phyloP scores from a whole-genome alignment of 208 protist species.

The Wallacemonas sp. region DNA sequence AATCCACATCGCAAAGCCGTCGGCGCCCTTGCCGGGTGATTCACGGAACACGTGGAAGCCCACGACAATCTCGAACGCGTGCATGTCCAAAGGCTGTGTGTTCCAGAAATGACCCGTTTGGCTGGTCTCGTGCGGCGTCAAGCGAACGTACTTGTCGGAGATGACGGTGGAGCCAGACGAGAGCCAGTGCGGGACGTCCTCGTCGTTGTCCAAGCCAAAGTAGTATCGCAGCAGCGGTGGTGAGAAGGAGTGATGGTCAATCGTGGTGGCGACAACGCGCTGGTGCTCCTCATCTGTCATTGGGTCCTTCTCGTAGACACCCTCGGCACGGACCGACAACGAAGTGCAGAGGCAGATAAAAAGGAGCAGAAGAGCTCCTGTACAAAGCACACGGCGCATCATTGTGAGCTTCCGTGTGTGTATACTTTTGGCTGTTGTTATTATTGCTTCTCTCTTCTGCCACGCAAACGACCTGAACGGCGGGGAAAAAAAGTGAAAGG shows the following conservation, averaged over 20 bases:
- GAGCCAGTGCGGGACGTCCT: slow-evolving; percentile 75
- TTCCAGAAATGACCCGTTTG: slow-evolving; percentile 80
- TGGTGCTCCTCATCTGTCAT: slow-evolving; percentile 42
- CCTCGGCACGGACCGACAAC: not conserved
- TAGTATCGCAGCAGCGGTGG: slow-evolving; percentile 73
- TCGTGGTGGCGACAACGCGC: slow-evolving; percentile 41
- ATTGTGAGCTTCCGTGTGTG: not conserved
- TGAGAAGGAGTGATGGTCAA: slow-evolving; percentile 76
- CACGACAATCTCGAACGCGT: slow-evolving; percentile 79
- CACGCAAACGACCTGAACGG: no score
- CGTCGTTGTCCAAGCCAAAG: slow-evolving; percentile 46
- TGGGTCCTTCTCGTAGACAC: slow-evolving; percentile 6
- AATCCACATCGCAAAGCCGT: slow-evolving; percentile 86
- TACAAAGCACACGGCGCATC: not conserved
- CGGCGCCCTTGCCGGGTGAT: slow-evolving; percentile 37
- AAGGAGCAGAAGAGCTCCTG: not conserved
- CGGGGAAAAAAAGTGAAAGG: no score
- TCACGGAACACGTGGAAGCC: slow-evolving; percentile 65
- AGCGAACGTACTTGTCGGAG: slow-evolving; percentile 81
- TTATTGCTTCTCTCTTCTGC: no score
- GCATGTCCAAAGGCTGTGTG: slow-evolving; percentile 66
- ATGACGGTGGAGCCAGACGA: slow-evolving; percentile 75
- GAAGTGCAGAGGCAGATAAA: not conserved
- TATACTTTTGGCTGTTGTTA: no score
- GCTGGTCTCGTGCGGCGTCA: slow-evolving; percentile 58